Conservation (phyloP, 768 basidiomycete species). For the Suillus discolor region DNA sequence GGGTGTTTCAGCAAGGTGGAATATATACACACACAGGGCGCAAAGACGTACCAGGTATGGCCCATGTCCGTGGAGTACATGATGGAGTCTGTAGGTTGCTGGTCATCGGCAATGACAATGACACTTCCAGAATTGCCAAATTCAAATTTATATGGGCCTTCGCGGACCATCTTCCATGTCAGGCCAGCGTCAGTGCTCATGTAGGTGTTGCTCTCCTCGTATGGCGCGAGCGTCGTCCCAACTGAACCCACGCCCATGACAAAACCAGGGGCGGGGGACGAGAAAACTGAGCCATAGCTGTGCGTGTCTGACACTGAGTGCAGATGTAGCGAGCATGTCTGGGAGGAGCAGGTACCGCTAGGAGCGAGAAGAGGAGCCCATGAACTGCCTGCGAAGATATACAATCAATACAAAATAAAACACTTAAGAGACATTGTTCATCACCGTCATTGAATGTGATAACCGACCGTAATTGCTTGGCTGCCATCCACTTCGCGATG, state of each 20-base stretch:
- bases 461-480: constrained; percentile 73
- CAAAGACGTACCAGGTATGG: constrained; percentile 67
- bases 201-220: constrained; percentile 92
- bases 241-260: constrained; percentile 97
- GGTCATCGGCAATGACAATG: constrained; percentile 82
- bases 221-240: constrained; percentile 64
- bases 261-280: constrained; percentile 90
- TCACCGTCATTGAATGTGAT: constrained; percentile 90
- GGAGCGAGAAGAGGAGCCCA: constrained; percentile 78
- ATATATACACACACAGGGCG: background rate
- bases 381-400: constrained; percentile 49
- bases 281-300: constrained; percentile 93
- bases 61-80: constrained; percentile 85
- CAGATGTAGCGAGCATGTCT: constrained; percentile 82
- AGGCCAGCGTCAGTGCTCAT: constrained; percentile 88
- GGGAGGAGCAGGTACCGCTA: constrained; percentile 53
- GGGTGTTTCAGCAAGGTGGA: constrained; percentile 1
- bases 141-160: constrained; percentile 89
- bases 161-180: constrained; percentile 77
- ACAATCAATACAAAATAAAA: constrained; percentile 7
- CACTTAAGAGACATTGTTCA: constrained; percentile 6
- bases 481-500: constrained; percentile 67
- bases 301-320: constrained; percentile 92
- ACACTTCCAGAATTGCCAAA: constrained; percentile 91
- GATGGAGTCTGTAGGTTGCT: constrained; percentile 68